phyloP scores from a whole-genome alignment of 2,329 filamentous ascomycete genomes.

The Exophiala oligosperma region DNA sequence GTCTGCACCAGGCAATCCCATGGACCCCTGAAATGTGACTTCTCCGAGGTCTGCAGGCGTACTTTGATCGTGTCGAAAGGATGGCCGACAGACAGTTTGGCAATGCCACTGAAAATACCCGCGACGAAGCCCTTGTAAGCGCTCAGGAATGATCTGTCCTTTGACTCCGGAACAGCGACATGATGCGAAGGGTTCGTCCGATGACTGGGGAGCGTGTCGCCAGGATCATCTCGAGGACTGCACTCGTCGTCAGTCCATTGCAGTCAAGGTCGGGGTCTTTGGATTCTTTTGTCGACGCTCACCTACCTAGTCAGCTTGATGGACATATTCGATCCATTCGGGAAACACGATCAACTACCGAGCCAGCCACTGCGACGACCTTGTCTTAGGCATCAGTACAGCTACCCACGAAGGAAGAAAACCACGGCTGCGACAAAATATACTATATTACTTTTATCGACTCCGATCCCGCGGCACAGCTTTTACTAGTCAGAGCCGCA shows the following conservation, averaged over 20 bases:
- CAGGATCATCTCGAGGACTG: constrained; percentile 11
- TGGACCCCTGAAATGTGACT: constrained; percentile 78
- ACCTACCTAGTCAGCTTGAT: constrained; percentile 15
- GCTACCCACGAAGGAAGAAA: neutral
- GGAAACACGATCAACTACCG: constrained; percentile 6
- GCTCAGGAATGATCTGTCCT: constrained; percentile 25
- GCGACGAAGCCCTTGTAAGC: constrained; percentile 97
- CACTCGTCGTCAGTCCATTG: neutral
- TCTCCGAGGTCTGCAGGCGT: constrained; percentile 81
- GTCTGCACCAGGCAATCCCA: constrained; percentile 84
- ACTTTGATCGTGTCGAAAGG: constrained; percentile 97
- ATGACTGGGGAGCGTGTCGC: neutral
- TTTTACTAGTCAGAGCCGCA: neutral
- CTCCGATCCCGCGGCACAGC: too few species aligned
- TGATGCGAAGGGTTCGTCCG: neutral
- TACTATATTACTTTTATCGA: neutral
- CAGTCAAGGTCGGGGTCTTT: too few species aligned
- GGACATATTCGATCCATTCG: constrained; percentile 18
- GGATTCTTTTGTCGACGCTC: neutral
- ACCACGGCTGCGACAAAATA: neutral
- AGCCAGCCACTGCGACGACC: neutral
- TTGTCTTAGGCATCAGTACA: neutral
- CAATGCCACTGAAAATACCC: constrained; percentile 91
- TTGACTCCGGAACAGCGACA: neutral
- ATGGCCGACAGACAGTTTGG: constrained; percentile 63